Evolutionary conservation across 2,329 filamentous ascomycete genomes (phyloP).

Genomic region (Whalleya microplaca): DNA sequence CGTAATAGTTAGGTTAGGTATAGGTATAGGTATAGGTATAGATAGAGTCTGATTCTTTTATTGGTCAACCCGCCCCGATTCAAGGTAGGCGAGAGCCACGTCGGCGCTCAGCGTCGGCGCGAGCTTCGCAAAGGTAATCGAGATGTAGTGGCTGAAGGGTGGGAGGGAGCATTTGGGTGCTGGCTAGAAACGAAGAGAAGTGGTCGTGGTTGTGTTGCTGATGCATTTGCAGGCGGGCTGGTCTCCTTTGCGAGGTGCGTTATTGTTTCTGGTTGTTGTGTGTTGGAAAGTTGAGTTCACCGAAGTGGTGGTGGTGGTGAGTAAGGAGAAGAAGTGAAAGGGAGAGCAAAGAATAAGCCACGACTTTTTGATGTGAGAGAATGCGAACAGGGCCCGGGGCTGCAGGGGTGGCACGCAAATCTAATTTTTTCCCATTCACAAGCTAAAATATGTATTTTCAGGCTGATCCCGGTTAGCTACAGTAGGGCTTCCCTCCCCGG

Average conservation of each 20-base stretch:
- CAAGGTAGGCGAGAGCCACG: conserved; percentile 54
- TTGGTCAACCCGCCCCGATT: conserved; percentile 40
- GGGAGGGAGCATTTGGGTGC: conserved; percentile 61
- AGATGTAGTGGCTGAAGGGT: conserved; percentile 53
- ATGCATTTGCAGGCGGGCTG: conserved; percentile 55
- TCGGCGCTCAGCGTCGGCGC: conserved; percentile 63
- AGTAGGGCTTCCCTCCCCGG: too few relatives aligned
- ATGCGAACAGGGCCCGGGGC: too few relatives aligned
- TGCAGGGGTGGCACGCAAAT: too few relatives aligned
- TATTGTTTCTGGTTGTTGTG: neutral
- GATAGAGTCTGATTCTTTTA: conserved; percentile 1
- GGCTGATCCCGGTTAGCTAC: too few relatives aligned
- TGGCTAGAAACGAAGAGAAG: conserved; percentile 52
- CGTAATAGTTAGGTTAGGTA: neutral
- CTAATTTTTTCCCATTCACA: too few relatives aligned
- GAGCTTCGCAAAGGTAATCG: conserved; percentile 54
- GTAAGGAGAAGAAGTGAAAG: neutral
- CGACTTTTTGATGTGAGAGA: neutral
- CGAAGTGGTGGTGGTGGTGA: conserved; percentile 19
- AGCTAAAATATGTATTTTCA: too few relatives aligned
- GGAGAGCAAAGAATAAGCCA: neutral
- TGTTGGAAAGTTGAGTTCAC: neutral
- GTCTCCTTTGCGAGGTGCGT: neutral
- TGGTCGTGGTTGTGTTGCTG: conserved; percentile 50
- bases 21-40: too few relatives aligned